Evolutionary conservation across 106 monocot genomes (phyloP).

Genomic region (Iris macrosiphon): DNA sequence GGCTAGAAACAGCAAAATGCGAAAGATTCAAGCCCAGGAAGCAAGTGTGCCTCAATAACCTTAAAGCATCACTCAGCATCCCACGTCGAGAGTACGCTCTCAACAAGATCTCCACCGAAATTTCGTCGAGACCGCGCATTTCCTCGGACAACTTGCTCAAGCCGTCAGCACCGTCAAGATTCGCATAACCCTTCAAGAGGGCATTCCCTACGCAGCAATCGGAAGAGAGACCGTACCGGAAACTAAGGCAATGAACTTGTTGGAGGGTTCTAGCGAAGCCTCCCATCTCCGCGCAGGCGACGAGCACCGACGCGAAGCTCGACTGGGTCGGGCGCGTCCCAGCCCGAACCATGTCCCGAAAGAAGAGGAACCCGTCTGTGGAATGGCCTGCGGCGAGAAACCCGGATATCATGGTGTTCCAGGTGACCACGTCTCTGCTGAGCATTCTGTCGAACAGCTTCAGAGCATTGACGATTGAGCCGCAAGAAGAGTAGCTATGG

Average conservation of each 20-base stretch:
- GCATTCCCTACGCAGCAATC: conserved; percentile 31
- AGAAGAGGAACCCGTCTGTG: conserved; percentile 12
- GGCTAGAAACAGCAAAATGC: conserved; percentile 13
- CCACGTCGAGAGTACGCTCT: conserved; percentile 20
- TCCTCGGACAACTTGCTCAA: conserved; percentile 17
- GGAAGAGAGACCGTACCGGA: conserved; percentile 21
- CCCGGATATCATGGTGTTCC: conserved; percentile 41
- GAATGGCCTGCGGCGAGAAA: conserved; percentile 1
- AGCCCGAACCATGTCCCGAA: conserved; percentile 15
- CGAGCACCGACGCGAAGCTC: conserved; percentile 21
- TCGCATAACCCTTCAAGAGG: conserved; percentile 23
- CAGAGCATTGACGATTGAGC: conserved; percentile 6
- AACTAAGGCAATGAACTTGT: conserved; percentile 30
- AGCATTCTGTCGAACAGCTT: conserved; percentile 25
- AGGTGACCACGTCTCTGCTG: conserved; percentile 27
- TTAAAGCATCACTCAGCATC: conserved; percentile 15
- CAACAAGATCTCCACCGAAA: conserved; percentile 27
- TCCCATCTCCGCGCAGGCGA: conserved; percentile 23
- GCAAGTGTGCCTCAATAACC: conserved; percentile 13
- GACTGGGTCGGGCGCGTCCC: conserved; percentile 25
- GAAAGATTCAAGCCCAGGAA: conserved; percentile 1
- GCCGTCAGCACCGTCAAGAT: conserved; percentile 12
- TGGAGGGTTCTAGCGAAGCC: background rate
- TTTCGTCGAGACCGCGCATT: conserved; percentile 17
- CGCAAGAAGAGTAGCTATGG: conserved; percentile 7